Evolutionary conservation across 345 rosid species (phyloP).

Genomic region (Pelargonium nanum): DNA sequence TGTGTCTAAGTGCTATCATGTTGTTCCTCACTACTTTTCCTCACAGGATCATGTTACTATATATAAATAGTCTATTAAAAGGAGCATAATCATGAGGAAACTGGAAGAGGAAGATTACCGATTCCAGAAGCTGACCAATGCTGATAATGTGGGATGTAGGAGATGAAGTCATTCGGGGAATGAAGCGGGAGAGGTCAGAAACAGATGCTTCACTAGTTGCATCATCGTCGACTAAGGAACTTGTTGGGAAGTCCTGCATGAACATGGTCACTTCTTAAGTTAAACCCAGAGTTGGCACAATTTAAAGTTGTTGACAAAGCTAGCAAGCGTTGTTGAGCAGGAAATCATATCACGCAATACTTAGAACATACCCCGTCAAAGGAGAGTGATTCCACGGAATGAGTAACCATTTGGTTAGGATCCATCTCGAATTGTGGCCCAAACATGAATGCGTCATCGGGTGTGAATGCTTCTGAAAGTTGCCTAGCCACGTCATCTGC

Average conservation of each 20-base stretch:
- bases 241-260: conserved; percentile 50
- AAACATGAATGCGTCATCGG: conserved; percentile 75
- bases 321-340: neutral
- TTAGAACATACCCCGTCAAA: conserved; percentile 58
- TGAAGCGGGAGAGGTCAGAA: conserved; percentile 38
- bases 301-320: neutral
- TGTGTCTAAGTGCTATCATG: too few relatives aligned
- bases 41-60: too few relatives aligned
- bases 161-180: conserved; percentile 49
- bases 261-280: neutral
- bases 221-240: conserved; percentile 54
- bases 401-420: conserved; percentile 28
- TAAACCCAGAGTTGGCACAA: neutral
- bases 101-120: conserved; percentile 36
- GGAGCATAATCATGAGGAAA: neutral
- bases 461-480: conserved; percentile 67
- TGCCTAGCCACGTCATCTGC: conserved; percentile 52
- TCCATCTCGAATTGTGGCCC: conserved; percentile 45
- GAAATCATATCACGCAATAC: neutral
- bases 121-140: conserved; percentile 87
- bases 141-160: conserved; percentile 59
- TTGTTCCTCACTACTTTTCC: too few relatives aligned
- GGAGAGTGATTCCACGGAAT: conserved; percentile 68
- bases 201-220: conserved; percentile 63
- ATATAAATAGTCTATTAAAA: too few relatives aligned